Conservation (phyloP, 768 basidiomycete genomes). For the Strobilomyces echinocephalus region DNA sequence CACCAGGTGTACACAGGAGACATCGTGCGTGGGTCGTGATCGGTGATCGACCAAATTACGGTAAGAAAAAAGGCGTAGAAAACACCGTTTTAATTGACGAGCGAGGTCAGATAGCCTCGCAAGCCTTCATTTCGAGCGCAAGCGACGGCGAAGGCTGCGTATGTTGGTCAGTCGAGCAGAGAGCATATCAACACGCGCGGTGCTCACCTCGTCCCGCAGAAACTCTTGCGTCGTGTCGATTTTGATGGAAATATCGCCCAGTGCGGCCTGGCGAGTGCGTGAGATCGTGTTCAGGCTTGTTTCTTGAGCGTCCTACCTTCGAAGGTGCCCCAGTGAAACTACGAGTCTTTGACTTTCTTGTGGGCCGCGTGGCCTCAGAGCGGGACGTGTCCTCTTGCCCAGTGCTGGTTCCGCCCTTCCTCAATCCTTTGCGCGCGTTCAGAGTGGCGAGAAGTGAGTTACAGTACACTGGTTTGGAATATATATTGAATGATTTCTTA, state of each 20-base stretch:
- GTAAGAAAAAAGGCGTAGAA: too few relatives aligned
- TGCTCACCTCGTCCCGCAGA: constrained; percentile 37
- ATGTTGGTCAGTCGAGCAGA: not conserved
- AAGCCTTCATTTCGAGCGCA: constrained; percentile 7
- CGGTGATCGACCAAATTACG: too few relatives aligned
- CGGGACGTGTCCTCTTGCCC: constrained; percentile 13
- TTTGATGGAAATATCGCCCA: constrained; percentile 58
- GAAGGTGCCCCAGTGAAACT: not conserved
- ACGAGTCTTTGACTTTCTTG: constrained; percentile 2
- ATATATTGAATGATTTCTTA: not conserved
- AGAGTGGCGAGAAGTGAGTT: constrained; percentile 60
- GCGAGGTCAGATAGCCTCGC: constrained; percentile 3
- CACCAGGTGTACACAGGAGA: too few relatives aligned
- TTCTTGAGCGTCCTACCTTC: constrained; percentile 1
- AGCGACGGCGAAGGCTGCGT: not conserved
- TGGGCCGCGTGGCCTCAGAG: not conserved
- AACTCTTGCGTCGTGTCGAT: constrained; percentile 58
- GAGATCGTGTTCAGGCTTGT: not conserved
- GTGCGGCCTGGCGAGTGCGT: constrained; percentile 15
- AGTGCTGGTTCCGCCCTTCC: constrained; percentile 3
- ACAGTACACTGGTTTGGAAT: constrained; percentile 42
- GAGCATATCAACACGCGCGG: too few relatives aligned
- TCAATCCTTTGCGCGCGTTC: constrained; percentile 50
- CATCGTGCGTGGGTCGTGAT: too few relatives aligned
- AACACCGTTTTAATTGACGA: too few relatives aligned